These are phyloP conservation scores for Cupressus sempervirens DNA, from an alignment of 75 land plant genomes.

Conservation along the genomic window DNA sequence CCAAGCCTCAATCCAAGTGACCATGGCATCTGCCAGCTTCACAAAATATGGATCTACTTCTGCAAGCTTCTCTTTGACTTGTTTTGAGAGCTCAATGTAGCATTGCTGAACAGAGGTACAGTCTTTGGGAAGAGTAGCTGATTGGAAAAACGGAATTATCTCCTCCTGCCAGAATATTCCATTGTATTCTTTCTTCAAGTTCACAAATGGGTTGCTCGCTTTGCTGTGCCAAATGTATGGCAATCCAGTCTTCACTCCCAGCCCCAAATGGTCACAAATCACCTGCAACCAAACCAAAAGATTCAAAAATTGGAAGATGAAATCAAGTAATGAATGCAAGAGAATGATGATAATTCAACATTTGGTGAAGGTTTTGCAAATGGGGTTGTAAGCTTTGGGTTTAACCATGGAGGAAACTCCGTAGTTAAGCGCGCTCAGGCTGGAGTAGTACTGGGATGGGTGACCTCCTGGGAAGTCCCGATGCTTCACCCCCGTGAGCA, in stretches of 20 bases:
- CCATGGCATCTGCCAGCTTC: slow-evolving; percentile 88
- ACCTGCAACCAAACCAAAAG: slow-evolving; percentile 32
- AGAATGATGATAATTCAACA: background rate
- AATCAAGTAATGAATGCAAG: background rate
- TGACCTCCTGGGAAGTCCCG: too few relatives aligned
- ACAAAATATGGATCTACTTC: slow-evolving; percentile 65
- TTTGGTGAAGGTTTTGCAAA: too few relatives aligned
- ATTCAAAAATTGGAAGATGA: background rate
- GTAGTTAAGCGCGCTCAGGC: too few relatives aligned
- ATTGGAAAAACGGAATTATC: slow-evolving; percentile 74
- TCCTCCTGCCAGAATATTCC: slow-evolving; percentile 91
- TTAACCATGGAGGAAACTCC: too few relatives aligned
- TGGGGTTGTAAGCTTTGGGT: too few relatives aligned
- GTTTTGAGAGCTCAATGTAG: slow-evolving; percentile 70
- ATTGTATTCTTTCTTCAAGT: slow-evolving; percentile 79
- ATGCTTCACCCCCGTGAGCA: too few relatives aligned
- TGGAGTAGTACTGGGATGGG: too few relatives aligned
- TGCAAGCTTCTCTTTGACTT: slow-evolving; percentile 57
- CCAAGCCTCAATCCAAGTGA: slow-evolving; percentile 92
- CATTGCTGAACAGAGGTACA: slow-evolving; percentile 75
- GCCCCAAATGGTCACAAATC: slow-evolving; percentile 69
- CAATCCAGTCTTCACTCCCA: slow-evolving; percentile 78
- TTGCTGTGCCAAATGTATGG: slow-evolving; percentile 87
- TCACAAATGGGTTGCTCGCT: slow-evolving; percentile 84
- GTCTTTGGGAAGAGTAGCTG: slow-evolving; percentile 53